phyloP scores from a whole-genome alignment of 306 rosid species.

The Benincasa hispida region DNA sequence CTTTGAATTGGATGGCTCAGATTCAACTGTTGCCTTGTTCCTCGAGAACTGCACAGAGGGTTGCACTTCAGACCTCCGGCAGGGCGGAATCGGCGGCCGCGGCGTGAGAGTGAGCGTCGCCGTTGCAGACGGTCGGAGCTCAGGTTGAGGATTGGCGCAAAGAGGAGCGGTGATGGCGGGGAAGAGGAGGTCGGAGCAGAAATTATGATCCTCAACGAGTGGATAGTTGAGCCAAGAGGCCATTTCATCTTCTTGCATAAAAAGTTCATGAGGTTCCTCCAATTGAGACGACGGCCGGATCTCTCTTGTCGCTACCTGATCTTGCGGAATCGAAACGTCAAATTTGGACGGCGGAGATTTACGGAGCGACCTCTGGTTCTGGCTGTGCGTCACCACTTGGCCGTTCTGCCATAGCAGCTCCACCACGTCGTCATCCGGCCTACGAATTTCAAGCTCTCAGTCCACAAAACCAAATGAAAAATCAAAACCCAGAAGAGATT shows the following conservation, averaged over 20 bases:
- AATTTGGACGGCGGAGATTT: slow-evolving; percentile 16
- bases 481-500: too few species aligned
- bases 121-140: slow-evolving; percentile 14
- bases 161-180: slow-evolving; percentile 8
- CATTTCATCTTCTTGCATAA: slow-evolving; percentile 78
- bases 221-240: slow-evolving; percentile 63
- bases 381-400: slow-evolving; percentile 48
- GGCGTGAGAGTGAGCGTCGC: neutral
- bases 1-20: slow-evolving; percentile 26
- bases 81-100: slow-evolving; percentile 34
- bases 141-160: slow-evolving; percentile 13
- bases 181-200: slow-evolving; percentile 39
- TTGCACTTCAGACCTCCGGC: slow-evolving; percentile 18
- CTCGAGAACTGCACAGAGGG: slow-evolving; percentile 29
- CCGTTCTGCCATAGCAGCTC: slow-evolving; percentile 87
- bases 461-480: neutral
- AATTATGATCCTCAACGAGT: slow-evolving; percentile 40
- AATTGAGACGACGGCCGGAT: slow-evolving; percentile 21
- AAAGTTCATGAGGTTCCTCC: slow-evolving; percentile 22
- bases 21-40: slow-evolving; percentile 17
- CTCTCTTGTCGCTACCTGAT: slow-evolving; percentile 17
- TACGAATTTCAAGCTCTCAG: slow-evolving; percentile 12
- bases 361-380: slow-evolving; percentile 33
- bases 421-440: slow-evolving; percentile 57
- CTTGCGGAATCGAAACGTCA: slow-evolving; percentile 19